Conservation (phyloP, 2,329 filamentous ascomycete species). For the Ceratocystis eucalypticola region DNA sequence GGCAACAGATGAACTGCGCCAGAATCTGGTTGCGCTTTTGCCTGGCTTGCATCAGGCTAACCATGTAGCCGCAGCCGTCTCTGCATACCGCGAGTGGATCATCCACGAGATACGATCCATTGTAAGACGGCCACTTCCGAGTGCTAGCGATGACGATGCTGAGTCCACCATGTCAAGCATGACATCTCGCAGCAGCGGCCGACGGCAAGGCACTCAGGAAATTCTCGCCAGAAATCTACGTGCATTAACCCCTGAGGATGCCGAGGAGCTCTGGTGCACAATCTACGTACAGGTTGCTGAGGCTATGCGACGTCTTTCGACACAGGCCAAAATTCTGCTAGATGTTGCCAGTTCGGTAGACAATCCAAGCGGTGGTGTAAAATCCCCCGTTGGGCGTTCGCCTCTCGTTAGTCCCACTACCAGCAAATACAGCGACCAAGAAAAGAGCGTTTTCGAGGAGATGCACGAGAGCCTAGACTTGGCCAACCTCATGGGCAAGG, state of each 20-base stretch:
- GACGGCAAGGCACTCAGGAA: slow-evolving; percentile 49
- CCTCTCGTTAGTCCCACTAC: slow-evolving; percentile 39
- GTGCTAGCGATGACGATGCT: slow-evolving; percentile 85
- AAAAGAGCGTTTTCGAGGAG: slow-evolving; percentile 49
- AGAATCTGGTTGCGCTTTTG: slow-evolving; percentile 56
- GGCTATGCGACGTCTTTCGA: slow-evolving; percentile 68
- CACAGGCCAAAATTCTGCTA: slow-evolving; percentile 86
- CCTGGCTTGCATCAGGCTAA: slow-evolving; percentile 69
- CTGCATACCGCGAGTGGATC: slow-evolving; percentile 69
- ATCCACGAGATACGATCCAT: slow-evolving; percentile 75
- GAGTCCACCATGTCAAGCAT: slow-evolving; percentile 80
- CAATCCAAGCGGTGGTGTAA: slow-evolving; percentile 27
- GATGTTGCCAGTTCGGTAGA: slow-evolving; percentile 71
- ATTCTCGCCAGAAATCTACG: slow-evolving; percentile 79
- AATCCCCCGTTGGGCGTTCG: slow-evolving; percentile 37
- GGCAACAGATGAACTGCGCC: slow-evolving; percentile 55
- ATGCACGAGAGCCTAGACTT: slow-evolving; percentile 65
- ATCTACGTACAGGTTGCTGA: slow-evolving; percentile 85
- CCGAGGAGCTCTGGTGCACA: slow-evolving; percentile 65
- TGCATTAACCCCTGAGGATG: slow-evolving; percentile 67
- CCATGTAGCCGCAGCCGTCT: slow-evolving; percentile 68
- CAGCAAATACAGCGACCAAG: slow-evolving; percentile 30
- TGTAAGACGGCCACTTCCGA: slow-evolving; percentile 74
- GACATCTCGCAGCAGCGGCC: slow-evolving; percentile 32
- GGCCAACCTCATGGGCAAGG: slow-evolving; percentile 62